phyloP scores from a whole-genome alignment of 2,329 filamentous ascomycete genomes.

The Exophiala phaeomuriformis region DNA sequence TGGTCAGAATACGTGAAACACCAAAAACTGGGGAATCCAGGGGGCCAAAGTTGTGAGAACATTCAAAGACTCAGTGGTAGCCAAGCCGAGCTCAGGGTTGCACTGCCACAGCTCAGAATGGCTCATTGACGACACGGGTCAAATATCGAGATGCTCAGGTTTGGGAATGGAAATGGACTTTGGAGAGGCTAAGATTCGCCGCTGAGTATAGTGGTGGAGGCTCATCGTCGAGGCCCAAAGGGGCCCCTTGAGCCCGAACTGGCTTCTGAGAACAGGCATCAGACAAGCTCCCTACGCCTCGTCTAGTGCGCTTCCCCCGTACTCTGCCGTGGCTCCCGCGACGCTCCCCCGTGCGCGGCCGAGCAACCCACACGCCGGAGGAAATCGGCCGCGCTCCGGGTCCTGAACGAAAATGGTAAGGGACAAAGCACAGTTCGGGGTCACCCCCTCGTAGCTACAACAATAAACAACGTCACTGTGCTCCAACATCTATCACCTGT shows the following conservation, averaged over 20 bases:
- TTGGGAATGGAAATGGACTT: neutral
- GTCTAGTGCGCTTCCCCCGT: constrained; percentile 2
- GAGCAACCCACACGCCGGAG: neutral
- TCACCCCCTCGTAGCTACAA: too few species aligned
- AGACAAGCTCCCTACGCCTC: neutral
- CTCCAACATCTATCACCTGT: too few species aligned
- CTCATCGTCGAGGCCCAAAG: neutral
- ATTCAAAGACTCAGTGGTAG: neutral
- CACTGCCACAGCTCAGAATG: neutral
- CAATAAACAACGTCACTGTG: too few species aligned
- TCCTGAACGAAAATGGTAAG: neutral
- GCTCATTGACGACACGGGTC: neutral
- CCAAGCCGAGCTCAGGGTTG: neutral
- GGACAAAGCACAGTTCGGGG: too few species aligned
- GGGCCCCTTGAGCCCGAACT: constrained; percentile 1
- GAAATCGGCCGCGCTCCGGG: neutral
- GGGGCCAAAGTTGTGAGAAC: neutral
- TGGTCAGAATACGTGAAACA: neutral
- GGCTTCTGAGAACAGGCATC: constrained; percentile 4
- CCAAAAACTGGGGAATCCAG: neutral
- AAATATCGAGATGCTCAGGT: neutral
- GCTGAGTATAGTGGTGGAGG: neutral
- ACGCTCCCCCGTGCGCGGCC: neutral
- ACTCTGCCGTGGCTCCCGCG: constrained; percentile 5
- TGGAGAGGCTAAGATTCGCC: neutral